These are phyloP conservation scores for Solanum aculeatissimum DNA, from an alignment of 305 asterid species.

Conservation along the genomic window DNA sequence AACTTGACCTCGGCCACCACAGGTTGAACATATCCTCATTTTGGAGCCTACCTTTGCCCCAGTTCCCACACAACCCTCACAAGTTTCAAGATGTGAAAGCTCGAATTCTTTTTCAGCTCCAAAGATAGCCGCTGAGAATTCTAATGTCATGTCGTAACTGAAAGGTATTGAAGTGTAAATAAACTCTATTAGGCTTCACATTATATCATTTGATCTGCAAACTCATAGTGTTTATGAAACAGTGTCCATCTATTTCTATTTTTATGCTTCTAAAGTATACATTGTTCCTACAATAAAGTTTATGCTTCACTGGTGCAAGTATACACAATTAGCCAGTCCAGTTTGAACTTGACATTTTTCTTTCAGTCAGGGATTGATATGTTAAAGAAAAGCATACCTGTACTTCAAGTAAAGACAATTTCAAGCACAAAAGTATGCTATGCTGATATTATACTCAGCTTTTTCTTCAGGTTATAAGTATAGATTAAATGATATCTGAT, in stretches of 20 bases:
- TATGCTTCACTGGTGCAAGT: neutral
- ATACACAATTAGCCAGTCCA: neutral
- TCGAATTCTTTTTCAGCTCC: conserved; percentile 95
- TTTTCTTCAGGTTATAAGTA: neutral
- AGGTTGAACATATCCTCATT: conserved; percentile 94
- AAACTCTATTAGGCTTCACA: neutral
- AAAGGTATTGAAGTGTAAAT: conserved; percentile 9
- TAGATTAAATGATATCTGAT: neutral
- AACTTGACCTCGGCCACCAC: conserved; percentile 99
- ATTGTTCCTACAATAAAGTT: neutral
- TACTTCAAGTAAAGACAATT: neutral
- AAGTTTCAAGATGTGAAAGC: conserved; percentile 90
- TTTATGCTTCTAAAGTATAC: neutral
- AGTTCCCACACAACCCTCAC: conserved; percentile 83
- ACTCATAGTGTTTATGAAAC: neutral
- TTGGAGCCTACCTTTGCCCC: conserved; percentile 96
- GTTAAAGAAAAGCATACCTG: neutral
- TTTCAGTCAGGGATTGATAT: neutral
- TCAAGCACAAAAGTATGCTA: neutral
- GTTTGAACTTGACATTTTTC: neutral
- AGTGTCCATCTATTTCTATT: neutral
- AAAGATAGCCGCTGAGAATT: conserved; percentile 83
- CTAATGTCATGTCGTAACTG: conserved; percentile 88
- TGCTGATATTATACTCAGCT: neutral
- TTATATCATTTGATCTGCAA: neutral